Conservation (phyloP, 2,329 filamentous ascomycete species). For the Fusarium neocosmosporiellum region DNA sequence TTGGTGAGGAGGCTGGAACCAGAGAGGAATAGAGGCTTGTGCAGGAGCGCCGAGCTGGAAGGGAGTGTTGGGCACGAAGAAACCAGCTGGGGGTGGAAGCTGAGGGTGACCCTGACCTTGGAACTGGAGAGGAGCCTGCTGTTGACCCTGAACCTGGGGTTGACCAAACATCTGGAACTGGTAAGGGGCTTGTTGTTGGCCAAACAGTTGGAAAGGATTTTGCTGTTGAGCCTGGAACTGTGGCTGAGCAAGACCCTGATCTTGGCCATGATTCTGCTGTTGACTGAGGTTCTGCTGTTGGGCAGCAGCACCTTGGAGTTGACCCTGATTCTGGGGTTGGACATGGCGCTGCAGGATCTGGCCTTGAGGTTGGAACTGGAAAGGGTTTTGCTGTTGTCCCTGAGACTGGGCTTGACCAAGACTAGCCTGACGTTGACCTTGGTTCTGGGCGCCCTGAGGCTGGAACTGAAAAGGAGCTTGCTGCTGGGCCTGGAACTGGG, state of each 20-base stretch:
- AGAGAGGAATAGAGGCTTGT: neutral
- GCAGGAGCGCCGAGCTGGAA: neutral
- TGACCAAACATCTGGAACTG: neutral
- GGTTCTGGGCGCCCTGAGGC: neutral
- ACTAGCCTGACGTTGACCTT: neutral
- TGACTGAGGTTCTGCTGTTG: neutral
- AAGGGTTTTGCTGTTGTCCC: neutral
- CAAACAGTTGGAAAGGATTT: neutral
- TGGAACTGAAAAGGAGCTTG: neutral
- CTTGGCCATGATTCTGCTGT: neutral
- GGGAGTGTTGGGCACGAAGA: neutral
- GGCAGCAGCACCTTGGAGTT: neutral
- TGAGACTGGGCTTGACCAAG: neutral
- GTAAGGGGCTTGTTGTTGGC: neutral
- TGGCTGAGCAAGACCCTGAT: neutral
- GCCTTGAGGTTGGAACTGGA: neutral
- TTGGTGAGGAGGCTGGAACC: neutral
- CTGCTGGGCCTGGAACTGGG: neutral
- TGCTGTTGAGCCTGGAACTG: neutral
- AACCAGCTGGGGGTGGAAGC: neutral
- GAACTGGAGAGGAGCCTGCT: neutral
- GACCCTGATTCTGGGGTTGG: neutral
- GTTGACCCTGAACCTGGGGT: neutral
- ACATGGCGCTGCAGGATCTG: neutral
- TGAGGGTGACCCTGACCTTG: neutral